phyloP scores from a whole-genome alignment of 441 rosid species.

The Adansonia madagascariensis region DNA sequence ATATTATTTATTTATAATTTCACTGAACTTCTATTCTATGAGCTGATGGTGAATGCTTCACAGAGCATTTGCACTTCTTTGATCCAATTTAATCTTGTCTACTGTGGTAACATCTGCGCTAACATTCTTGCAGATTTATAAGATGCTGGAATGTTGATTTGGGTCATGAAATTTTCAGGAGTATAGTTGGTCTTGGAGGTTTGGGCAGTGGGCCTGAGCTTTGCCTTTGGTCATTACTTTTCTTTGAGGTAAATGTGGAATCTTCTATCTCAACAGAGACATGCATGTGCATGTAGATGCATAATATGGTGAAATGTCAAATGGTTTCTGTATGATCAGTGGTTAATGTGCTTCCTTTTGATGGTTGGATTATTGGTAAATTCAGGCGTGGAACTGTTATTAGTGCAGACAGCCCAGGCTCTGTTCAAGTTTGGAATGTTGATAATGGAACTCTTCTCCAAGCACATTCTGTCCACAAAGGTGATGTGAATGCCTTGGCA shows the following conservation, averaged over 20 bases:
- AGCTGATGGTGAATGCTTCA: not conserved
- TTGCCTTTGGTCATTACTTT: conserved; percentile 87
- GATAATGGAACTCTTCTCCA: conserved; percentile 84
- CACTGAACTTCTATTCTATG: not conserved
- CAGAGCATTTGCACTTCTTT: not conserved
- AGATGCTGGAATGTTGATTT: conserved; percentile 89
- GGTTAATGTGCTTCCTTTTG: conserved; percentile 1
- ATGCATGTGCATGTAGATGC: not conserved
- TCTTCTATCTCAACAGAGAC: not conserved
- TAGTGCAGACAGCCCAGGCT: conserved; percentile 91
- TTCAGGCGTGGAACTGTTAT: conserved; percentile 82
- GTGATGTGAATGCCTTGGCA: conserved; percentile 88
- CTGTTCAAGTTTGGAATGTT: conserved; percentile 94
- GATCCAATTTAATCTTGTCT: conserved; percentile 12
- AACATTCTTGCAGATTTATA: conserved; percentile 58
- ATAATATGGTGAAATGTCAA: conserved; percentile 19
- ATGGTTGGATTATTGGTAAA: conserved; percentile 18
- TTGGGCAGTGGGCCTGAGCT: conserved; percentile 69
- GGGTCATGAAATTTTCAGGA: conserved; percentile 77
- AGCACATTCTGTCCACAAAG: conserved; percentile 81
- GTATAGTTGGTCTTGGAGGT: conserved; percentile 89
- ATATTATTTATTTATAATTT: not conserved
- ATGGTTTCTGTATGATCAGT: conserved; percentile 20
- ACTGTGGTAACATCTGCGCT: conserved; percentile 16
- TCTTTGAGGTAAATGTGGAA: conserved; percentile 60